Base-by-base conservation (phyloP, 129 eudicot species). In the Logfia minima region DNA sequence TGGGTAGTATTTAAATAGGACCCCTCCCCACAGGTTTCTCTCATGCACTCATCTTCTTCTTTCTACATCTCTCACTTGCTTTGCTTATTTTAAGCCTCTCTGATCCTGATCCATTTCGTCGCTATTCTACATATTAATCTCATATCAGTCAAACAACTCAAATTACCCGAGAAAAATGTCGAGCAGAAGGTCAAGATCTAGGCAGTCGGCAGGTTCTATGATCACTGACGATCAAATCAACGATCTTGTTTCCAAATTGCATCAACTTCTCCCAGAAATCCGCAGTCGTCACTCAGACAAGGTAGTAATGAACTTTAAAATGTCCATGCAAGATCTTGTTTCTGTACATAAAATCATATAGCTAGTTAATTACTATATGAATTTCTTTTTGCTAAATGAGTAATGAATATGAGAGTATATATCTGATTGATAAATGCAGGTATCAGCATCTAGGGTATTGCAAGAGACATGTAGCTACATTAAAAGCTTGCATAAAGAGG, bases 191-290 rank as follows among this genome's bases (percentile, higher is more conserved):
- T 86, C 98, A 75, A 81, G 96, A 71, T 84, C 96, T 87, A 87
- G 68, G 48, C 92, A 75, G 31, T 82, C 84, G 58, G 66, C 85
- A 2, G 59, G 86, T 26, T 76, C 88, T 17, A 83, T 92, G 79
- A 80, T 80, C 67, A 84, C 83, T 11, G 97, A 92, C 18, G 97
- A 90, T 70, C 97, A 92, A 76, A 89, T 92, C 86, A 90, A 84
- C 45, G 97, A 92, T 67, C 96, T 92, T 51, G 97, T 92, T n/a
- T 83, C 93, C 75, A 92, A 92, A 76, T 77, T 92, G 85, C 91
- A 92, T 43, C 92, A 92, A 63, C 96, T 92, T 76, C 98, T 92
- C 35, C 98, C 98, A 22, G 93, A 92, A 88, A 78, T 89, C 67
- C 91, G 81, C n/a, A 59, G 76, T 64, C 74, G 84, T 29, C 78